Evolutionary conservation across 768 basidiomycete genomes (phyloP).

Genomic region (Baorangia bicolor): DNA sequence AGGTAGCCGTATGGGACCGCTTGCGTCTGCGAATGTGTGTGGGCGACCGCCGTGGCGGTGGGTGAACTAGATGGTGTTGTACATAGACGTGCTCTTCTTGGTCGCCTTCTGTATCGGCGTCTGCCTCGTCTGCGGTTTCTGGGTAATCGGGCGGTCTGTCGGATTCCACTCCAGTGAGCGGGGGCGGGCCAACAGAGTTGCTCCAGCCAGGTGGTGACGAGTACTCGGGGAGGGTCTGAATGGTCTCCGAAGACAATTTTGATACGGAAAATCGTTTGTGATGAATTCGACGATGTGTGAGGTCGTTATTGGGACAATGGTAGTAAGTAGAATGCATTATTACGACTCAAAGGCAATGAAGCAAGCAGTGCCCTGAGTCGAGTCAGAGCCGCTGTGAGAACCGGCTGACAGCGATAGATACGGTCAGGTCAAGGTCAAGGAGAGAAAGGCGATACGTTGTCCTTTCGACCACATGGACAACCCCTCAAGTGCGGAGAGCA

Average conservation of each 20-base stretch:
- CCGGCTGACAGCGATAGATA: slow-evolving; percentile 1
- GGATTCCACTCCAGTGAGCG: slow-evolving; percentile 35
- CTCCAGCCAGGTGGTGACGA: slow-evolving; percentile 37
- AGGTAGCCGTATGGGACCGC: slow-evolving; percentile 22
- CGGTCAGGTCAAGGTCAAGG: slow-evolving; percentile 8
- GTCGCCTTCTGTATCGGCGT: slow-evolving; percentile 59
- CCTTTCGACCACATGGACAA: not conserved
- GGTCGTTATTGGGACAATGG: slow-evolving; percentile 10
- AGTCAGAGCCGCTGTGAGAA: slow-evolving; percentile 16
- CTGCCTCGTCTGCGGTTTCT: slow-evolving; percentile 74
- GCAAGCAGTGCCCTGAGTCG: not conserved
- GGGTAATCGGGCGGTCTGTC: slow-evolving; percentile 76
- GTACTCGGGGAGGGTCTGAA: slow-evolving; percentile 65
- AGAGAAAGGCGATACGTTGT: not conserved
- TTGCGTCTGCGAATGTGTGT: slow-evolving; percentile 26
- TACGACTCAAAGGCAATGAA: not conserved
- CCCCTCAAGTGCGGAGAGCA: not conserved
- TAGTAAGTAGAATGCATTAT: slow-evolving; percentile 20
- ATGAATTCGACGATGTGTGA: slow-evolving; percentile 39
- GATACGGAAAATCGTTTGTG: slow-evolving; percentile 57
- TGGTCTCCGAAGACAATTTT: slow-evolving; percentile 65
- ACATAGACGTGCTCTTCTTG: slow-evolving; percentile 22
- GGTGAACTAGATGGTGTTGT: slow-evolving; percentile 28
- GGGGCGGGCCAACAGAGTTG: slow-evolving; percentile 13
- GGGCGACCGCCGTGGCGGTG: slow-evolving; percentile 35